Evolutionary conservation across 2,329 filamentous ascomycete genomes (phyloP).

Genomic region (Zarea fungicola): DNA sequence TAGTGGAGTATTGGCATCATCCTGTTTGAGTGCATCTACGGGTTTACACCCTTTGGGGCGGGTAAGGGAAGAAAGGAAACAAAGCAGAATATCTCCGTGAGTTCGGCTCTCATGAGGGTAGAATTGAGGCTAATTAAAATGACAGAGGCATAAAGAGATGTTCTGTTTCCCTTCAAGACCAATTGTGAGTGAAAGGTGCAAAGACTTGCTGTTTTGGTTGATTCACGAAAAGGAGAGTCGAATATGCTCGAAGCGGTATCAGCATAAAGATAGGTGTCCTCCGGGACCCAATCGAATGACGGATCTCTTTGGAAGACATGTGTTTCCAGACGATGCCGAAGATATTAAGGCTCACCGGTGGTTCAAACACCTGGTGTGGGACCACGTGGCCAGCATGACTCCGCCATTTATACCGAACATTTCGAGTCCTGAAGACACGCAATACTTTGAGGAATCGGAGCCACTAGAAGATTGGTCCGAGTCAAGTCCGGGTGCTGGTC

Average conservation of each 20-base stretch:
- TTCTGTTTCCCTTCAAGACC: constrained; percentile 67
- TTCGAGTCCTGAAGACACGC: constrained; percentile 63
- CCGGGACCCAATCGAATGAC: constrained; percentile 18
- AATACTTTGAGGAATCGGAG: constrained; percentile 84
- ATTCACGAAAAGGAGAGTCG: constrained; percentile 70
- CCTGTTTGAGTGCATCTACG: constrained; percentile 89
- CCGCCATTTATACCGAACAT: constrained; percentile 81
- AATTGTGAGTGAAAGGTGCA: constrained; percentile 62
- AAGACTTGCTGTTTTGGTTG: constrained; percentile 69
- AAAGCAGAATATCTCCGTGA: constrained; percentile 76
- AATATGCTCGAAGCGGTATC: constrained; percentile 71
- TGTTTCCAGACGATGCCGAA: constrained; percentile 77
- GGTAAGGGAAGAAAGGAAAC: constrained; percentile 74
- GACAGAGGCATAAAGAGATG: constrained; percentile 62
- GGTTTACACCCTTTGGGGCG: constrained; percentile 81
- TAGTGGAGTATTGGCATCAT: constrained; percentile 97
- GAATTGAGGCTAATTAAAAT: constrained; percentile 13
- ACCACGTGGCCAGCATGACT: constrained; percentile 60
- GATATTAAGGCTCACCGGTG: constrained; percentile 88
- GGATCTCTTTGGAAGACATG: constrained; percentile 48
- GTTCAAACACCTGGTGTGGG: constrained; percentile 77
- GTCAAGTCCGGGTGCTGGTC: constrained; percentile 32
- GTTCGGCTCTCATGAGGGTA: constrained; percentile 22
- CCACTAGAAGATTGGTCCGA: constrained; percentile 60
- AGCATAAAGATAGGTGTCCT: constrained; percentile 51